Evolutionary conservation across 2,329 filamentous ascomycete genomes (phyloP), one percentile per base, ranked within the genome.

Genomic region (Colletotrichum abscissum): DNA sequence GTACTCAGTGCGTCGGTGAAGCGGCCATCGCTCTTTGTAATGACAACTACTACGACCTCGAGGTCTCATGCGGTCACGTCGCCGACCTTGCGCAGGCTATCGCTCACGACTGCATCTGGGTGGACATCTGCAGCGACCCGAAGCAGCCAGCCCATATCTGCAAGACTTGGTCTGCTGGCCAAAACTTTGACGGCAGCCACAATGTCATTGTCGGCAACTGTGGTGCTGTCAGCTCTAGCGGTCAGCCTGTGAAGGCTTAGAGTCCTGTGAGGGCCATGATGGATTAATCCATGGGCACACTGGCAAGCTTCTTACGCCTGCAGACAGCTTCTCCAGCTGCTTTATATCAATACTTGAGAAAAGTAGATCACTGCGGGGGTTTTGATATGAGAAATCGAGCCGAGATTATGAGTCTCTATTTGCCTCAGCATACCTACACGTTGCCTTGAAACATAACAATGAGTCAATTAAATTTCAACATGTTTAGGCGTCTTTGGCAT

Each of bases 201-300:
- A 54, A 54, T n/a, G 49, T 54, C 6, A 54, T 54, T 24, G 22
- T 54, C 1, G 49, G 49, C n/a, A n/a, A 54, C n/a, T 54, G 49
- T 54, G 22, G 49, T 54, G 49, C 49, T 12, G 49, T 54, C 5
- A 54, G 49, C n/a, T 54, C 49, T 24, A 54, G 49, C 19, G 49
- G 49, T 19, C 4, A 74, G 72, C 72, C 2, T 58, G 49, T 74
- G 5, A 65, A 63, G 14, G 70, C 38, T 42, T 42, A 16, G 14
- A 42, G 14, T 42, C 6, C 38, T 16, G 14, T 42, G 14, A 42
- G 5, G 16, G 38, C 38, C 38, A 42, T 7, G 14, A 42, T 42
- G 38, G 5, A 42, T 19, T 19, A 16, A 14, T 16, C 5, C 14
- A 16, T 14, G 38, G 5, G 38, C 5, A 16, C 38, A 7, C 38